Percentiles rank a stretch among this genome's conserved stretches.
These are phyloP conservation scores for Pharus latifolius DNA, from an alignment of 176 grass and related monocot genomes.

Conservation along the genomic window DNA sequence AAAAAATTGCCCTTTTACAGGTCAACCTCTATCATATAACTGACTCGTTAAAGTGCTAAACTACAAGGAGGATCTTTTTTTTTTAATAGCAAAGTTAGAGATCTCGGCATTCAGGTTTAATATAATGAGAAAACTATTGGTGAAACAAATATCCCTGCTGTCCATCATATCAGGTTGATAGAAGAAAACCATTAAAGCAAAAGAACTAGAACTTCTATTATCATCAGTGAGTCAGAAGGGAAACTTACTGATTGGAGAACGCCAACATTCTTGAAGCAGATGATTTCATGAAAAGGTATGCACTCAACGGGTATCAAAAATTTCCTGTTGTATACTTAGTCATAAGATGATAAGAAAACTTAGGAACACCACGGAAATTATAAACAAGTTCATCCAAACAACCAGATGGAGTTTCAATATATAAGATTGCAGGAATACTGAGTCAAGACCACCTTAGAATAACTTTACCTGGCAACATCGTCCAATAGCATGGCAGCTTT, in stretches of 20 bases:
- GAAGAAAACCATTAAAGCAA: not conserved
- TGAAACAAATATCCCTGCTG: no score
- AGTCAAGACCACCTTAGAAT: not conserved
- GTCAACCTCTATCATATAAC: not conserved
- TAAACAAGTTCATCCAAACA: not conserved
- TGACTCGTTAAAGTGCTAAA: not conserved
- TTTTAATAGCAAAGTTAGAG: no score
- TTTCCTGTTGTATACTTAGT: conserved; percentile 40
- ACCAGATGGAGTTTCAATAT: not conserved
- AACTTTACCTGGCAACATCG: conserved; percentile 49
- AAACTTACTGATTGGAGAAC: conserved; percentile 67
- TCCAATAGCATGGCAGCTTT: conserved; percentile 55
- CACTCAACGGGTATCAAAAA: conserved; percentile 56
- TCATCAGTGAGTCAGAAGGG: not conserved
- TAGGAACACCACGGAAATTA: not conserved
- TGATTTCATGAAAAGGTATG: conserved; percentile 75
- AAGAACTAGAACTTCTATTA: not conserved
- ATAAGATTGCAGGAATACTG: not conserved
- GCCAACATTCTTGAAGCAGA: conserved; percentile 86
- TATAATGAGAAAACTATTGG: no score
- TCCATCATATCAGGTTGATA: not conserved
- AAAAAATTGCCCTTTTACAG: not conserved
- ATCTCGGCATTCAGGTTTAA: no score
- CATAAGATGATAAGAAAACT: conserved; percentile 2
- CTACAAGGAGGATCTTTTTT: no score